phyloP scores from a whole-genome alignment of 2,329 filamentous ascomycete species.

The Fusarium buharicum region DNA sequence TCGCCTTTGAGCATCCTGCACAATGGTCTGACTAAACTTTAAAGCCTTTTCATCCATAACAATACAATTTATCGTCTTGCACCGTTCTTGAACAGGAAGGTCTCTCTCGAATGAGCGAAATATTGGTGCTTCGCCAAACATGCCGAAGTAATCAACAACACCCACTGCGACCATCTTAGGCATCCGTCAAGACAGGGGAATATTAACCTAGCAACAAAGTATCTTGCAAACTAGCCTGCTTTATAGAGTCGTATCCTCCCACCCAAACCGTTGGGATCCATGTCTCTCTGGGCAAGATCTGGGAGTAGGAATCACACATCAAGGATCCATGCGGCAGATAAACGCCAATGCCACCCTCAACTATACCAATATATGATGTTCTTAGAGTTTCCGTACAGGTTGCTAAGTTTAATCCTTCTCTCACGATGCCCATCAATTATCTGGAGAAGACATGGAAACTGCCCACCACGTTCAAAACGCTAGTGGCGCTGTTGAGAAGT shows the following conservation, averaged over 20 bases:
- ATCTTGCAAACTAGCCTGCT: neutral
- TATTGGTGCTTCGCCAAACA: neutral
- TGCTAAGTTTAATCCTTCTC: neutral
- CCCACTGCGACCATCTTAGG: neutral
- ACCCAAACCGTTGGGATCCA: neutral
- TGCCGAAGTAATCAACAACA: neutral
- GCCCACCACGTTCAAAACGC: neutral
- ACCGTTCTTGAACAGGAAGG: neutral
- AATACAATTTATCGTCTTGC: neutral
- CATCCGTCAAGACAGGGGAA: neutral
- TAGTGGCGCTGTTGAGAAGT: slow-evolving; percentile 5
- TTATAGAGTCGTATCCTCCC: neutral
- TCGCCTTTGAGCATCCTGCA: neutral
- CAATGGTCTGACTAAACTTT: neutral
- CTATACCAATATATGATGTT: slow-evolving; percentile 1
- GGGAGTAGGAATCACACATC: neutral
- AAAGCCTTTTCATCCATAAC: neutral
- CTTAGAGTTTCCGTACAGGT: neutral
- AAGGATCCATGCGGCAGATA: neutral
- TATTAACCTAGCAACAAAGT: neutral
- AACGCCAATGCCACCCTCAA: slow-evolving; percentile 1
- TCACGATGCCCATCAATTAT: neutral
- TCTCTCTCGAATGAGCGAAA: neutral
- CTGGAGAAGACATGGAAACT: slow-evolving; percentile 1
- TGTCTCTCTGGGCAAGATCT: neutral